Conservation (phyloP, 495 filamentous ascomycete species). For the Barbatosphaeria neglecta region DNA sequence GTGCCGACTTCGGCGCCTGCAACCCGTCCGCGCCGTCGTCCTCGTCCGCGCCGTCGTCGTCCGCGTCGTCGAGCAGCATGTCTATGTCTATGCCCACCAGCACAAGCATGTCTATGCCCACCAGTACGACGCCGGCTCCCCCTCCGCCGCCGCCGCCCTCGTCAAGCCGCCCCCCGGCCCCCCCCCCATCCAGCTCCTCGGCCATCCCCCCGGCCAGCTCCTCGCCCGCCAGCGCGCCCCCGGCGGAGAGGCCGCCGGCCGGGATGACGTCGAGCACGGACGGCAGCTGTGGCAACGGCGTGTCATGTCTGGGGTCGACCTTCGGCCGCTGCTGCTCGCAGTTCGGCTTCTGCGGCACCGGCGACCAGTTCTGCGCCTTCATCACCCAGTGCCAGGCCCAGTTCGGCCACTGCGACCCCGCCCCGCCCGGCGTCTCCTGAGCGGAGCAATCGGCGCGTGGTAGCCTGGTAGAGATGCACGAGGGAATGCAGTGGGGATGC, state of each 20-base stretch:
- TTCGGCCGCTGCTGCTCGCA: slow-evolving; percentile 23
- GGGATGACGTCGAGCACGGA: slow-evolving; percentile 13
- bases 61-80: background rate
- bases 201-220: no score
- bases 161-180: no score
- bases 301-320: slow-evolving; percentile 13
- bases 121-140: slow-evolving; percentile 1
- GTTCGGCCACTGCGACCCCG: slow-evolving; percentile 20
- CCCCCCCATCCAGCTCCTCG: no score
- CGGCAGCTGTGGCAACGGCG: slow-evolving; percentile 15
- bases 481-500: background rate
- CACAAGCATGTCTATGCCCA: no score
- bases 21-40: background rate
- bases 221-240: no score
- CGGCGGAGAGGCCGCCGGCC: slow-evolving; percentile 7
- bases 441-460: background rate
- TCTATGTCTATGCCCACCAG: background rate
- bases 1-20: slow-evolving; percentile 15
- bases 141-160: background rate
- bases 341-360: slow-evolving; percentile 30
- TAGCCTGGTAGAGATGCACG: background rate
- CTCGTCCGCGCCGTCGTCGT: background rate
- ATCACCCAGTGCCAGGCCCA: slow-evolving; percentile 19
- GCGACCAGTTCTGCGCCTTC: slow-evolving; percentile 32
- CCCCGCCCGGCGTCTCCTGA: slow-evolving; percentile 1